phyloP scores from a whole-genome alignment of 2,329 filamentous ascomycete genomes.

The Penicillium sp. region DNA sequence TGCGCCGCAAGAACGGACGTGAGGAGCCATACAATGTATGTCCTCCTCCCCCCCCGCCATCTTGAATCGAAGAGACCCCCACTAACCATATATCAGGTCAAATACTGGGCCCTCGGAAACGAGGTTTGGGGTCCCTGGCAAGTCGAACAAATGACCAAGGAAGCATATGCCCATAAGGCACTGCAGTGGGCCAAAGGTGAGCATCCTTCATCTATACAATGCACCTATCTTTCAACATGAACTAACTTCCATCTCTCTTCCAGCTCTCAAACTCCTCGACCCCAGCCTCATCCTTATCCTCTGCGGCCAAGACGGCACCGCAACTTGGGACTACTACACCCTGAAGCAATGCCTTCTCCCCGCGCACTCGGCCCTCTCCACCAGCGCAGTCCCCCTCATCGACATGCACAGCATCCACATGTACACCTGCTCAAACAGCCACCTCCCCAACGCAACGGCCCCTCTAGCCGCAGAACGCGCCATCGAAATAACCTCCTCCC shows the following conservation, averaged over 20 bases:
- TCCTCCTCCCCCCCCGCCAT: neutral
- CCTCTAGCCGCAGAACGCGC: constrained; percentile 74
- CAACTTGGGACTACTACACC: constrained; percentile 75
- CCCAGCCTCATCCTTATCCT: constrained; percentile 73
- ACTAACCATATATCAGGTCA: constrained; percentile 54
- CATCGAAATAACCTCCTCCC: constrained; percentile 70
- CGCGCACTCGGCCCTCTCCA: constrained; percentile 50
- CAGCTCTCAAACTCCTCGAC: constrained; percentile 58
- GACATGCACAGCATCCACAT: constrained; percentile 84
- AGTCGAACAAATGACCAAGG: constrained; percentile 64
- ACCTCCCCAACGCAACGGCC: constrained; percentile 64
- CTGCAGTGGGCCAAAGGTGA: constrained; percentile 64
- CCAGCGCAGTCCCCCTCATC: constrained; percentile 58
- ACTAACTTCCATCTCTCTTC: constrained; percentile 1
- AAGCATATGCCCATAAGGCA: constrained; percentile 64
- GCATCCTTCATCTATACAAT: neutral
- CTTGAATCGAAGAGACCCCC: neutral
- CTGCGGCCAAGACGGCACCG: constrained; percentile 73
- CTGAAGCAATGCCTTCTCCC: constrained; percentile 70
- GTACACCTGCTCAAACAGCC: constrained; percentile 69
- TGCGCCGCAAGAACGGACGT: constrained; percentile 75
- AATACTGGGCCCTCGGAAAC: constrained; percentile 87
- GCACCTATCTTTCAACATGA: neutral
- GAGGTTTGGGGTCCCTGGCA: constrained; percentile 68
- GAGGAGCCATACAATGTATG: constrained; percentile 74